Evolutionary conservation across 805 yeast genomes (phyloP).

Genomic region (Komagataella ulmi): DNA sequence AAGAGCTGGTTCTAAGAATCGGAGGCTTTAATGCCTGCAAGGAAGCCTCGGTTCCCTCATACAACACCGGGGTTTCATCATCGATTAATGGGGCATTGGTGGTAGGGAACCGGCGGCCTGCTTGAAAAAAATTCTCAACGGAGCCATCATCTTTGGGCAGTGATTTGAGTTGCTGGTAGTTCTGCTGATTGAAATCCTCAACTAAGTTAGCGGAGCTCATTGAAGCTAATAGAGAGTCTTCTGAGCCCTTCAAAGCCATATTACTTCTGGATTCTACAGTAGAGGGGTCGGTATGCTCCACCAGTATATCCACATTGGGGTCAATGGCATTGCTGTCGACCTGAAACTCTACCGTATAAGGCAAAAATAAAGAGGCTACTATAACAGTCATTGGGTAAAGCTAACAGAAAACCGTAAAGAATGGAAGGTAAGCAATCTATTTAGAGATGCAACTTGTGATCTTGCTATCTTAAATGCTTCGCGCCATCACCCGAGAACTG

Average conservation of each 20-base stretch:
- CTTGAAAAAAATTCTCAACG: background rate
- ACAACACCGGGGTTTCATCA: background rate
- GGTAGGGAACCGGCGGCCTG: background rate
- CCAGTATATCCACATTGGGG: background rate
- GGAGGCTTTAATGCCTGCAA: background rate
- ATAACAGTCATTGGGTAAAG: conserved; percentile 41
- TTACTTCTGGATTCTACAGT: background rate
- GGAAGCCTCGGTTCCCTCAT: background rate
- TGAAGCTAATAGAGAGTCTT: background rate
- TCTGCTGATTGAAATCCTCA: background rate
- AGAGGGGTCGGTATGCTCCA: background rate
- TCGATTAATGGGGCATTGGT: background rate
- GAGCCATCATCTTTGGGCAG: background rate
- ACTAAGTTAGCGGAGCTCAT: background rate
- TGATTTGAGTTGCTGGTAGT: background rate
- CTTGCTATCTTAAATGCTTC: background rate
- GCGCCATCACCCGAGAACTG: background rate
- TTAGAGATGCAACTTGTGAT: background rate
- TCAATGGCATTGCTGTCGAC: conserved; percentile 10
- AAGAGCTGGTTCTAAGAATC: background rate
- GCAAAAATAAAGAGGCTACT: conserved; percentile 60
- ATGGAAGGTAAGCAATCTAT: background rate
- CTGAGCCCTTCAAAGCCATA: background rate
- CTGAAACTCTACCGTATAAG: conserved; percentile 62
- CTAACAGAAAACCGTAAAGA: background rate